Evolutionary conservation across 345 rosid species (phyloP), one percentile per base, ranked within the genome.

Genomic region (Physaria fendleri): DNA sequence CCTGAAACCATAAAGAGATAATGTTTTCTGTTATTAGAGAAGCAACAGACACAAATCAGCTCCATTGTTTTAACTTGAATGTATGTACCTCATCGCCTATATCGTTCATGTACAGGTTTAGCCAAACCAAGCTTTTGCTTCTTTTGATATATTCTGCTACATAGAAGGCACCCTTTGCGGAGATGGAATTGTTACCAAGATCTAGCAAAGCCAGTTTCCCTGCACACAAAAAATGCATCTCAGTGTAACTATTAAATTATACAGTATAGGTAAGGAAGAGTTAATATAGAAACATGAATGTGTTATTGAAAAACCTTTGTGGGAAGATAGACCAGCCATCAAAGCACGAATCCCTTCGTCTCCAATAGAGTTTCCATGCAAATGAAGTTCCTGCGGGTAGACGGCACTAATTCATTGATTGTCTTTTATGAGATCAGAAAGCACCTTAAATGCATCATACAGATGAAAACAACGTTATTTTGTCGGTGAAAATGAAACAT

Each of bases 31-130:
- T 33, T 8, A 30, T 18, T 47, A 57, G 29, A 27, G 30, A 47
- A 42, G 33, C 15, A 42, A 16, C 1, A 1, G 28, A 54, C 22
- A 55, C 28, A 2, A 29, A 51, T 25, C 49, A 60, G 62, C 42
- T 43, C 24, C 21, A 47, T 3, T 23, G 38, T 12, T 11, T 45
- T 28, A 14, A 20, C 56, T 4, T 54, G 49, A 35, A 59, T 40
- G 22, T 10, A 15, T 53, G n/a, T 80, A 92, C 96, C 96, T 85
- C 93, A 74, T 88, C 95, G 16, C 96, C 89, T 22, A 92, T 76
- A 79, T 92, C 98, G 72, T 92, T 88, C 98, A 92, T 92, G 80
- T 92, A 88, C 62, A 92, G 75, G 72, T 92, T 92, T 77, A 92
- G 41, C 96, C 96, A 92, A 34, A 88, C 84, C 82, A 92, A 77